Evolutionary conservation across 129 eudicot genomes (phyloP), one percentile per base, ranked within the genome.

Genomic region (Silybum marianum): DNA sequence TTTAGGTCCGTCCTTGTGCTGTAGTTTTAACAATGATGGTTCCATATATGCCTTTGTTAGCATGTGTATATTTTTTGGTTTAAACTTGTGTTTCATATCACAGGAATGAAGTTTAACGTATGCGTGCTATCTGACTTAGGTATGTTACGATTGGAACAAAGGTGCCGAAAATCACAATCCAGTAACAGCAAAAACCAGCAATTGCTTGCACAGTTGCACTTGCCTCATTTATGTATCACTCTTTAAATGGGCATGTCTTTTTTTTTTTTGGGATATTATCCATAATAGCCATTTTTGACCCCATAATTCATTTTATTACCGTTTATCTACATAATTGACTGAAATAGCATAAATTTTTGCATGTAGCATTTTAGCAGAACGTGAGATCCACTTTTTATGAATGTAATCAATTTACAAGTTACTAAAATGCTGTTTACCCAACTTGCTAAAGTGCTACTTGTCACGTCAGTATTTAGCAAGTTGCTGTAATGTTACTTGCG

Each of bases 111-210:
- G 36, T 32, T 32, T 32, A 32, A 32, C 36, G 6, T 32, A 3
- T 4, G 36, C 3, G 36, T 25, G 40, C 42, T 78, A 71, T 83
- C 8, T 72, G 30, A 77, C 7, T 58, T 58, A 83, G 86, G 92
- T 87, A 4, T 91, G 93, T 67, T 89, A 91, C 81, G 96, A 88
- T 75, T 91, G 93, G 96, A 87, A 93, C 85, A 94, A 94, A 75
- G 98, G 97, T 81, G 98, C 98, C 48, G 98, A 92, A 87, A 94
- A 92, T 86, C 97, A 92, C 78, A 94, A 92, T 72, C 97, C 96
- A 72, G 30, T 96, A 54, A 82, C 93, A 62, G 94, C 97, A 72
- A 94, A 94, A 82, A 78, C 96, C 80, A 34, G 84, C 69, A 90
- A 90, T 16, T 92, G 72, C 81, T 86, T 94, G 76, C 98, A 94